Conservation (phyloP, 805 yeast genomes). For the Metschnikowia lachancei region DNA sequence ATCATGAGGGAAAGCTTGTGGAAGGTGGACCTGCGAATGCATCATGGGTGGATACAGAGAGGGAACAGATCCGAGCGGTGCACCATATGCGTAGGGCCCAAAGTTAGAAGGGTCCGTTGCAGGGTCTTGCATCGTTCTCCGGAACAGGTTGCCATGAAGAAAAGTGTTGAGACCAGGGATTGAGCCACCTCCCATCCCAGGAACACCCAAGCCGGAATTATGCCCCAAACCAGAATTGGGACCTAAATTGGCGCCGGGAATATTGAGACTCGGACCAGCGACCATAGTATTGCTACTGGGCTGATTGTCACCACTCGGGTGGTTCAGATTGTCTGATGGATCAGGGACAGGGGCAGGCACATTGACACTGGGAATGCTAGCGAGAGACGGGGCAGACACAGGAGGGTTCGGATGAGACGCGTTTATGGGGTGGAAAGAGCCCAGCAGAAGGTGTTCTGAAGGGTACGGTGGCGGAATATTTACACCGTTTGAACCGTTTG, state of each 20-base stretch:
- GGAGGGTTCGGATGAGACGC: not conserved
- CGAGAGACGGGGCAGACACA: not conserved
- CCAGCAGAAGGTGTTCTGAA: constrained; percentile 3
- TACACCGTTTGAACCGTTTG: not conserved
- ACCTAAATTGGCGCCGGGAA: not conserved
- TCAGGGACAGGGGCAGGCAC: no score
- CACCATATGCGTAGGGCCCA: constrained; percentile 2
- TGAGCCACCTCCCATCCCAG: not conserved
- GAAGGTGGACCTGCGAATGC: not conserved
- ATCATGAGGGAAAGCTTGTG: not conserved
- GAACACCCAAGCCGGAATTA: not conserved
- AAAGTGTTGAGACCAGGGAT: constrained; percentile 3
- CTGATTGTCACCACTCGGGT: not conserved
- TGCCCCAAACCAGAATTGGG: not conserved
- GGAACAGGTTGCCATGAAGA: not conserved
- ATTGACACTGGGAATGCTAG: no score
- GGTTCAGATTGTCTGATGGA: not conserved
- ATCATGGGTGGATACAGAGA: constrained; percentile 2
- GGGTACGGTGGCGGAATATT: not conserved
- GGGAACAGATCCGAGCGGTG: not conserved
- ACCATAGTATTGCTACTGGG: not conserved
- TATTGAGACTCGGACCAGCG: not conserved
- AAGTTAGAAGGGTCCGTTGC: constrained; percentile 3
- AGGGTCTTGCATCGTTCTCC: constrained; percentile 3
- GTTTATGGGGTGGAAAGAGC: not conserved